These are phyloP conservation scores for Chaetomium fimeti DNA, from an alignment of 495 filamentous ascomycete species.

Conservation along the genomic window DNA sequence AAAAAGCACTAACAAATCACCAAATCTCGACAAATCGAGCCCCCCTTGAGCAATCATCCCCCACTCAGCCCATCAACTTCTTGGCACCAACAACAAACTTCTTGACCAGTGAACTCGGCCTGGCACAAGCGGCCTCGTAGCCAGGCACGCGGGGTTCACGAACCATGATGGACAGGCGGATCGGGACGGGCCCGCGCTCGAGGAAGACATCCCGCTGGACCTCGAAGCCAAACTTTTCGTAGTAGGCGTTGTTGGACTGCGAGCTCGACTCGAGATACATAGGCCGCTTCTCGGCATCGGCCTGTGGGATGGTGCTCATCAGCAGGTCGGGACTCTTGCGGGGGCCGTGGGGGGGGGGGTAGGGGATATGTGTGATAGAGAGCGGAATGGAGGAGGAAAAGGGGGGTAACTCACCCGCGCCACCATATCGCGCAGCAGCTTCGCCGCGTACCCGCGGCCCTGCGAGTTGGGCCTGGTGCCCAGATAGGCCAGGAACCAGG, in stretches of 20 bases:
- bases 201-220: conserved; percentile 58
- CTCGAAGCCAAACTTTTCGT: conserved; percentile 68
- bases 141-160: conserved; percentile 52
- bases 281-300: conserved; percentile 60
- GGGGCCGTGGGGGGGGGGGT: background rate
- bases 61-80: background rate
- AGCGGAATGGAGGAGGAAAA: conserved; percentile 11
- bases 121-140: conserved; percentile 31
- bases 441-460: conserved; percentile 66
- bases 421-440: conserved; percentile 65
- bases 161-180: conserved; percentile 74
- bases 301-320: conserved; percentile 40
- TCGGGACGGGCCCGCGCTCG: conserved; percentile 55
- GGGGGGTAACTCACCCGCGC: conserved; percentile 50
- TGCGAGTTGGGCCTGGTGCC: conserved; percentile 65
- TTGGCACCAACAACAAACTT: background rate
- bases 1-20: background rate
- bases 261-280: conserved; percentile 78
- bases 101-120: conserved; percentile 20
- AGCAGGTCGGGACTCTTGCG: background rate
- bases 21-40: background rate
- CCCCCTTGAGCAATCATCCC: background rate
- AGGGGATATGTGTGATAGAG: background rate
- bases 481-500: conserved; percentile 76
- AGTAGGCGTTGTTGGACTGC: conserved; percentile 62